Evolutionary conservation across 768 basidiomycete species (phyloP).

Genomic region (Vararia minispora): DNA sequence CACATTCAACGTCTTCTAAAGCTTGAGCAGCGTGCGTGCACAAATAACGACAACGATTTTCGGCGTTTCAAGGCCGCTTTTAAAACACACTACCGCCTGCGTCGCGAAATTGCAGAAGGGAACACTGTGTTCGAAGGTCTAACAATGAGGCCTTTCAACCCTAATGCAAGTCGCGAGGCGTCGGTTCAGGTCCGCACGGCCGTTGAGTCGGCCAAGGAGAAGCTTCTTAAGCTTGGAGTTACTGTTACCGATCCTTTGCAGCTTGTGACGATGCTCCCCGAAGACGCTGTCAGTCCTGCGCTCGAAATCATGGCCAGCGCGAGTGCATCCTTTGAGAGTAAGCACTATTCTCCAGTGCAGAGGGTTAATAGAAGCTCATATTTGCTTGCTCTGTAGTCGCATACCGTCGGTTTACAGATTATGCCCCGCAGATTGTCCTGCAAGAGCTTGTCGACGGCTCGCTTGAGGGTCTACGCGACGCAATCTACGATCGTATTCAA

Average conservation of each 20-base stretch:
- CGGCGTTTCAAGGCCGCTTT: slow-evolving; percentile 8
- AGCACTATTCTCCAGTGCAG: background rate
- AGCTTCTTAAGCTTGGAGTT: slow-evolving; percentile 1
- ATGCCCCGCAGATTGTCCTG: slow-evolving; percentile 8
- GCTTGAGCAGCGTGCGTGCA: slow-evolving; percentile 6
- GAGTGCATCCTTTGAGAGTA: slow-evolving; percentile 12
- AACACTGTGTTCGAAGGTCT: slow-evolving; percentile 1
- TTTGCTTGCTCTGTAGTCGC: background rate
- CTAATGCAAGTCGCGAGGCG: background rate
- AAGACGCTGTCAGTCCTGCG: background rate
- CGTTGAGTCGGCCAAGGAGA: background rate
- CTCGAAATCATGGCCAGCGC: slow-evolving; percentile 10
- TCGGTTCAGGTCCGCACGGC: background rate
- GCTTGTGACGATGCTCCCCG: slow-evolving; percentile 4
- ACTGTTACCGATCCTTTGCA: background rate
- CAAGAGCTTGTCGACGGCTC: slow-evolving; percentile 8
- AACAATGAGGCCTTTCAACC: background rate
- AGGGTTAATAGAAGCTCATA: background rate
- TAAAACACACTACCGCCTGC: slow-evolving; percentile 7
- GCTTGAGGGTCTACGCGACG: background rate
- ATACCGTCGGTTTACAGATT: slow-evolving; percentile 8
- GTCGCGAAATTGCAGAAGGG: background rate
- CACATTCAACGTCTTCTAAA: slow-evolving; percentile 3
- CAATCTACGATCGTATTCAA: slow-evolving; percentile 1
- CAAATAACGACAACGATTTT: slow-evolving; percentile 5